Percentiles rank a stretch among this genome's conserved stretches.
Conservation (phyloP, 345 rosid species). For the Cardamine chenopodiifolia region DNA sequence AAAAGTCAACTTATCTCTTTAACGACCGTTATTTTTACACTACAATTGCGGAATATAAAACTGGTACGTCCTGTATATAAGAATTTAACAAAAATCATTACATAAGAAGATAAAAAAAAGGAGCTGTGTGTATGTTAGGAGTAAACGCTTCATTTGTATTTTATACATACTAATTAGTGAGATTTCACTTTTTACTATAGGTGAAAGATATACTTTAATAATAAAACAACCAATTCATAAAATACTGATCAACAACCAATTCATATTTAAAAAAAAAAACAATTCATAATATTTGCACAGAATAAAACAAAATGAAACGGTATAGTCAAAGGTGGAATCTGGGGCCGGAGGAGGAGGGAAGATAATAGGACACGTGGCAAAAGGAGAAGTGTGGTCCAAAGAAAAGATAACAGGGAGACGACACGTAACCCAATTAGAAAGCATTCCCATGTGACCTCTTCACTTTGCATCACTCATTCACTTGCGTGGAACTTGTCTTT, state of each 20-base stretch:
- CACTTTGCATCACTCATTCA: conserved; percentile 29
- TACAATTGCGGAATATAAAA: neutral
- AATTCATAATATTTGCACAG: neutral
- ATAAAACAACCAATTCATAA: neutral
- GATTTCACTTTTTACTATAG: neutral
- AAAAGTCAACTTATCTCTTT: neutral
- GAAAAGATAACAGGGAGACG: conserved; percentile 27
- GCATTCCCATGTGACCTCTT: conserved; percentile 43
- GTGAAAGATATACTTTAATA: too few relatives aligned
- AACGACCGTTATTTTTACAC: neutral
- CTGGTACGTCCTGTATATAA: neutral
- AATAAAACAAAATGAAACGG: neutral
- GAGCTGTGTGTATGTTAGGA: neutral
- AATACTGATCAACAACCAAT: neutral
- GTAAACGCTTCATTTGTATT: neutral
- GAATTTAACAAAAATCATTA: neutral
- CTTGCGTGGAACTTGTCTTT: conserved; percentile 47
- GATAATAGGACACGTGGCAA: conserved; percentile 34
- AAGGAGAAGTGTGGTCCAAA: conserved; percentile 40
- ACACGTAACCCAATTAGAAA: conserved; percentile 32
- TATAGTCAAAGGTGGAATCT: conserved; percentile 34
- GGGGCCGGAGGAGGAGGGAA: conserved; percentile 33
- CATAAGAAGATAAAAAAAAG: neutral
- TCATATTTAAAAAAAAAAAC: neutral
- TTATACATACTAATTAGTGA: neutral